Evolutionary conservation across 1,284 basidiomycete species (phyloP).

Genomic region (Pterulicium gracile): DNA sequence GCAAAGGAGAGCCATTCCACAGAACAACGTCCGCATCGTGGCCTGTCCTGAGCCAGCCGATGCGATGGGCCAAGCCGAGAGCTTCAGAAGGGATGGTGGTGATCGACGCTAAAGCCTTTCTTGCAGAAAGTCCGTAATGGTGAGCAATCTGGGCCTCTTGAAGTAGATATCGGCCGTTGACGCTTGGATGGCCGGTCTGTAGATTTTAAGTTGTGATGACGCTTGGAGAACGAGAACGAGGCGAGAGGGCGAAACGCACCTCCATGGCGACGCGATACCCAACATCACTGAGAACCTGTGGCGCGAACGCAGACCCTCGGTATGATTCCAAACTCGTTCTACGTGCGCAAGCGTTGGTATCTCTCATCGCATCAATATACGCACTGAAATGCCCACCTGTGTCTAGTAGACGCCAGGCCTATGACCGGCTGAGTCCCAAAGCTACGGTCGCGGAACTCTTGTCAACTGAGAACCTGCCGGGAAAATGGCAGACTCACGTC

Average conservation of each 20-base stretch:
- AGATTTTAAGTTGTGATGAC: background rate
- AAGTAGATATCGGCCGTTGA: constrained; percentile 65
- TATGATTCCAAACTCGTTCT: constrained; percentile 46
- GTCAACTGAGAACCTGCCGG: too few relatives aligned
- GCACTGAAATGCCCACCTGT: constrained; percentile 19
- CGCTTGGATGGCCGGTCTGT: constrained; percentile 49
- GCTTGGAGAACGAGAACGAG: background rate
- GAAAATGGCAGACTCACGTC: constrained; percentile 27
- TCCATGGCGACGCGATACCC: constrained; percentile 67
- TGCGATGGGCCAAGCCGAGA: constrained; percentile 66
- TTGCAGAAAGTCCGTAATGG: constrained; percentile 51
- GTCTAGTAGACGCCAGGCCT: constrained; percentile 60
- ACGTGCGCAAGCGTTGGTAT: background rate
- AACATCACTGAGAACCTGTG: constrained; percentile 59
- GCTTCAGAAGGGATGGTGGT: constrained; percentile 64
- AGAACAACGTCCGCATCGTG: constrained; percentile 49
- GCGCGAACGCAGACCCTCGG: constrained; percentile 72
- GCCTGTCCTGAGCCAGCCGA: constrained; percentile 55
- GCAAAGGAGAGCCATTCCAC: constrained; percentile 67
- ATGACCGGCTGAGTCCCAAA: constrained; percentile 40
- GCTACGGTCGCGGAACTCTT: too few relatives aligned
- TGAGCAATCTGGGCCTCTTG: constrained; percentile 79
- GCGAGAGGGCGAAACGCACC: constrained; percentile 21
- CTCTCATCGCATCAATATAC: background rate
- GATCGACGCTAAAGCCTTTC: constrained; percentile 54